Conservation (phyloP, 495 filamentous ascomycete genomes). For the Parachaetomium inaequale region DNA sequence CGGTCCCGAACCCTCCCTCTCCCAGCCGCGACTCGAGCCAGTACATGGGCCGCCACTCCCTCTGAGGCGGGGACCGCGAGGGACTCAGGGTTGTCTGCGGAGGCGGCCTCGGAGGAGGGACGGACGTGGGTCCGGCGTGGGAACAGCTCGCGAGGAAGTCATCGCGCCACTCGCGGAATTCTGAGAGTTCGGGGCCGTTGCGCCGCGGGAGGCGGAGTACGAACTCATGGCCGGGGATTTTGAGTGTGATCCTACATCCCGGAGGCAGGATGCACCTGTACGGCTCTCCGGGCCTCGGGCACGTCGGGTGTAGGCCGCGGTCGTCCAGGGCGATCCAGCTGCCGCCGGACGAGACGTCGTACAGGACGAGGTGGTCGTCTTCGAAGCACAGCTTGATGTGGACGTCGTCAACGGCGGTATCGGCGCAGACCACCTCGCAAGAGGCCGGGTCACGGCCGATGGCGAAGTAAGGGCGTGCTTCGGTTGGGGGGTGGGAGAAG, state of each 20-base stretch:
- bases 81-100: no score
- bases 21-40: neutral
- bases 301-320: neutral
- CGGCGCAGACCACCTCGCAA: neutral
- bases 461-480: neutral
- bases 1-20: neutral
- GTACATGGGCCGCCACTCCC: neutral
- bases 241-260: neutral
- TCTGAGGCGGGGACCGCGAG: no score
- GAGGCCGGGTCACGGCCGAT: neutral
- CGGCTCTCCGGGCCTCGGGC: neutral
- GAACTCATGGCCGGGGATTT: neutral
- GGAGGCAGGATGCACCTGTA: conserved; percentile 6
- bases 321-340: neutral
- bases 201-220: neutral
- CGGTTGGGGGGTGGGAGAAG: neutral
- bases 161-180: neutral
- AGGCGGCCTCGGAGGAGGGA: no score
- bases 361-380: conserved; percentile 2
- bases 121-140: no score
- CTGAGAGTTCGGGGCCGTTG: neutral
- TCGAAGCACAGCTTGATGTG: neutral
- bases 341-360: neutral
- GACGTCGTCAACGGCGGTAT: neutral
- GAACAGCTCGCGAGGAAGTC: neutral